A percentile compares a stretch with the other conserved stretches of the same genome.
Evolutionary conservation across 108 stramenopile species (phyloP).

Genomic region (Asterionellopsis glacialis): DNA sequence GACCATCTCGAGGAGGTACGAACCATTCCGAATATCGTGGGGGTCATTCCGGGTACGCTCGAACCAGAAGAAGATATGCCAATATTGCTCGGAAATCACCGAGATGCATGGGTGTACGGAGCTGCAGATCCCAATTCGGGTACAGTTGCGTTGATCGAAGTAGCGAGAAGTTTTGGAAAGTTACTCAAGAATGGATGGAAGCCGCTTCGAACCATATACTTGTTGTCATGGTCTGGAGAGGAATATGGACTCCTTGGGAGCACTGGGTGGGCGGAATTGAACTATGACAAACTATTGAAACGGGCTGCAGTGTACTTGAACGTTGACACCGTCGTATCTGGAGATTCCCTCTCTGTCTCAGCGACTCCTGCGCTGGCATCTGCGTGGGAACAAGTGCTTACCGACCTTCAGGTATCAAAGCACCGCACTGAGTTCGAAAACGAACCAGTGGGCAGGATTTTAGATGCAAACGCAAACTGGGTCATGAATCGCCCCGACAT

Average conservation of each 20-base stretch:
- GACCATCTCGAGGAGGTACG: slow-evolving; percentile 29
- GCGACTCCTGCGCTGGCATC: slow-evolving; percentile 45
- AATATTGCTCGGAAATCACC: slow-evolving; percentile 60
- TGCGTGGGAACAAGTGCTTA: slow-evolving; percentile 26
- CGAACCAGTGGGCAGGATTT: slow-evolving; percentile 2
- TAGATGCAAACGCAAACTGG: slow-evolving; percentile 23
- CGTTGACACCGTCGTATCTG: slow-evolving; percentile 57
- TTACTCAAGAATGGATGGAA: slow-evolving; percentile 39
- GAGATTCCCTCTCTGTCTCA: slow-evolving; percentile 23
- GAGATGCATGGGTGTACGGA: slow-evolving; percentile 75
- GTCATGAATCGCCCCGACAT: slow-evolving; percentile 23
- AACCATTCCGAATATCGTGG: slow-evolving; percentile 58
- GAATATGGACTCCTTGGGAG: slow-evolving; percentile 62
- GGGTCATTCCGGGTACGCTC: slow-evolving; percentile 37
- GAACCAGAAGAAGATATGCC: slow-evolving; percentile 29
- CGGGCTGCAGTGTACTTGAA: slow-evolving; percentile 51
- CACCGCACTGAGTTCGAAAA: slow-evolving; percentile 7
- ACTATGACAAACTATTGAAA: slow-evolving; percentile 21
- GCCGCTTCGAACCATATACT: slow-evolving; percentile 45
- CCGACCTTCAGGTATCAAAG: slow-evolving; percentile 8
- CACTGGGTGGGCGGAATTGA: slow-evolving; percentile 66
- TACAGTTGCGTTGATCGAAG: slow-evolving; percentile 51
- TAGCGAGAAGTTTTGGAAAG: slow-evolving; percentile 44
- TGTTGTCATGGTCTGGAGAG: slow-evolving; percentile 68
- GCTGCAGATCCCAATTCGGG: slow-evolving; percentile 71